phyloP scores from a whole-genome alignment of 345 rosid species.

The Hibiscus trionum region DNA sequence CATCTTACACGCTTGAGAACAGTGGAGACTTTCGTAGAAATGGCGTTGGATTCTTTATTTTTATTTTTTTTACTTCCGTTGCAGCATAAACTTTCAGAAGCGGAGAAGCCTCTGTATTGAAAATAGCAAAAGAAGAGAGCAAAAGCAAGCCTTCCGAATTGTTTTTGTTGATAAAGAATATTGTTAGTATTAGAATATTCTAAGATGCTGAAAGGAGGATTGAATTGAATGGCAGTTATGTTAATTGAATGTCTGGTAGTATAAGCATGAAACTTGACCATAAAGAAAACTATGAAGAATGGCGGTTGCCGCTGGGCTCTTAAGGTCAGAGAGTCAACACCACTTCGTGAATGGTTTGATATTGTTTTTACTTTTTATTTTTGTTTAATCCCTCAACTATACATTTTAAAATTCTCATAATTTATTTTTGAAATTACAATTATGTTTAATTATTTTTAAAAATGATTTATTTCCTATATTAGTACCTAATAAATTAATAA shows the following conservation, averaged over 20 bases:
- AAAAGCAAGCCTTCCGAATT: neutral
- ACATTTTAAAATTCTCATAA: too few species aligned
- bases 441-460: too few species aligned
- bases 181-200: neutral
- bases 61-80: neutral
- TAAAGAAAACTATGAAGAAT: neutral
- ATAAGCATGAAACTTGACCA: neutral
- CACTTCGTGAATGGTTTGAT: neutral
- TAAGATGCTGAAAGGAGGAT: neutral
- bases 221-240: slow-evolving; percentile 13
- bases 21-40: neutral
- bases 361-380: neutral
- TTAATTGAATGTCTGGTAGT: neutral
- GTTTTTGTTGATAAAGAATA: neutral
- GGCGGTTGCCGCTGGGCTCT: neutral
- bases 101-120: neutral
- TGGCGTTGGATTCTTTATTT: neutral
- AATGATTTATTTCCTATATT: too few species aligned
- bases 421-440: too few species aligned
- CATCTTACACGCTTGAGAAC: neutral
- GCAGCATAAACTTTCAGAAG: neutral
- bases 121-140: neutral
- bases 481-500: too few species aligned
- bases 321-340: neutral
- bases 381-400: too few species aligned